These are phyloP conservation scores for Fusarium albidum DNA, from an alignment of 2,329 filamentous ascomycete species.

Conservation along the genomic window DNA sequence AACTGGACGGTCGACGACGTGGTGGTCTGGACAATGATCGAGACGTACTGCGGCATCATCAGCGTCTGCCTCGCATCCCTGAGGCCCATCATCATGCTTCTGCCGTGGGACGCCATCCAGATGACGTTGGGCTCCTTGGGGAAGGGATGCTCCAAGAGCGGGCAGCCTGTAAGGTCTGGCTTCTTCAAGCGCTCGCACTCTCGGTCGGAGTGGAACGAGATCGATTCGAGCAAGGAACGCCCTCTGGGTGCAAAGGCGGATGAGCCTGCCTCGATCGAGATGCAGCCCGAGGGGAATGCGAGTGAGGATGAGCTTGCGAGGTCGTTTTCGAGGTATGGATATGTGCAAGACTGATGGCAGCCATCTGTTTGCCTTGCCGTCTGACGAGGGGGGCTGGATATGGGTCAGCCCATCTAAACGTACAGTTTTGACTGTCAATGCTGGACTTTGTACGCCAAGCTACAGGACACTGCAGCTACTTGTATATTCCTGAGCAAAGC, in stretches of 20 bases:
- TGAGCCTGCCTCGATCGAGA: background rate
- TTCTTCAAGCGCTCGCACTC: background rate
- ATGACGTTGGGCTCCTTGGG: no score
- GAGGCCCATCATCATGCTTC: background rate
- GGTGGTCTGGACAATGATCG: background rate
- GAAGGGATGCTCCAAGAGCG: background rate
- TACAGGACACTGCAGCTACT: no score
- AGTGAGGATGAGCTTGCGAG: constrained; percentile 2
- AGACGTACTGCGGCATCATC: constrained; percentile 2
- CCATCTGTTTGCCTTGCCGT: no score
- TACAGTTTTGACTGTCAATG: no score
- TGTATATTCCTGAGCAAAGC: no score
- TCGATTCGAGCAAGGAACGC: background rate
- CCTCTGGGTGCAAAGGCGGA: no score
- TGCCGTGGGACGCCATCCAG: background rate
- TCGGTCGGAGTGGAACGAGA: constrained; percentile 8
- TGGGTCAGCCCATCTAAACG: no score
- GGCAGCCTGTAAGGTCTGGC: background rate
- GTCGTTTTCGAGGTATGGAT: no score
- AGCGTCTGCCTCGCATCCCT: constrained; percentile 1
- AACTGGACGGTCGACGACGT: background rate
- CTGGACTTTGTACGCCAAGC: no score
- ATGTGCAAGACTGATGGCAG: no score
- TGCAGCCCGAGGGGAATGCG: background rate
- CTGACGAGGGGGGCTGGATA: no score